Conservation (phyloP, 257 asterid species). For the Vinca minor region DNA sequence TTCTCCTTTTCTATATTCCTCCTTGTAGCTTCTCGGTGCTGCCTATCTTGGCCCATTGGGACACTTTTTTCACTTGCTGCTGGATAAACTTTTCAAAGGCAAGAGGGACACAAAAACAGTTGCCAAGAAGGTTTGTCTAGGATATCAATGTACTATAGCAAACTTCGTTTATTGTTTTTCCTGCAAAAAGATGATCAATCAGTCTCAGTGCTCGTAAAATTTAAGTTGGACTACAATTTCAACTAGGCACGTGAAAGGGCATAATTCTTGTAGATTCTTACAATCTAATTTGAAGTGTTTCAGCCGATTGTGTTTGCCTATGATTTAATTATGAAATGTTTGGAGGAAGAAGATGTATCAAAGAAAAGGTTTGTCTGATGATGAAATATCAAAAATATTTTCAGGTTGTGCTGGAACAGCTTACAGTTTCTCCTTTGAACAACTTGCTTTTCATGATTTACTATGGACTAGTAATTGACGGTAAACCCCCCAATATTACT, state of each 20-base stretch:
- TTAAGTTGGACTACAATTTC: neutral
- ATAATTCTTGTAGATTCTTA: neutral
- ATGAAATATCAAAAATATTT: conserved; percentile 14
- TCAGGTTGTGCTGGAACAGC: conserved; percentile 91
- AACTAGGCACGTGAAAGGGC: neutral
- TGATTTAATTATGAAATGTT: neutral
- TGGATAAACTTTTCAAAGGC: conserved; percentile 89
- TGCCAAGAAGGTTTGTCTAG: conserved; percentile 68
- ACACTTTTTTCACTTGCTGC: conserved; percentile 66
- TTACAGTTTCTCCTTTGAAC: conserved; percentile 85
- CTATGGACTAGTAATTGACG: conserved; percentile 75
- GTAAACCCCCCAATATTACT: conserved; percentile 40
- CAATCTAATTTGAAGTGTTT: neutral
- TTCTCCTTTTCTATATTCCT: neutral
- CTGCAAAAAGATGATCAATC: neutral
- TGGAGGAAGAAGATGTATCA: neutral
- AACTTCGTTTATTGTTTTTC: no score
- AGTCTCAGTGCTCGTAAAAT: neutral
- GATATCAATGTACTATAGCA: conserved; percentile 1
- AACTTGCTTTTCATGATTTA: conserved; percentile 88
- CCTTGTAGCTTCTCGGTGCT: conserved; percentile 70
- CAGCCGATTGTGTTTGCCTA: neutral
- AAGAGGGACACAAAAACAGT: conserved; percentile 76
- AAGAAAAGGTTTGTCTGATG: neutral
- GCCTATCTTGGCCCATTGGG: conserved; percentile 93